Evolutionary conservation across 148 eudicot genomes (phyloP).

Genomic region (Euryodendron excelsum): DNA sequence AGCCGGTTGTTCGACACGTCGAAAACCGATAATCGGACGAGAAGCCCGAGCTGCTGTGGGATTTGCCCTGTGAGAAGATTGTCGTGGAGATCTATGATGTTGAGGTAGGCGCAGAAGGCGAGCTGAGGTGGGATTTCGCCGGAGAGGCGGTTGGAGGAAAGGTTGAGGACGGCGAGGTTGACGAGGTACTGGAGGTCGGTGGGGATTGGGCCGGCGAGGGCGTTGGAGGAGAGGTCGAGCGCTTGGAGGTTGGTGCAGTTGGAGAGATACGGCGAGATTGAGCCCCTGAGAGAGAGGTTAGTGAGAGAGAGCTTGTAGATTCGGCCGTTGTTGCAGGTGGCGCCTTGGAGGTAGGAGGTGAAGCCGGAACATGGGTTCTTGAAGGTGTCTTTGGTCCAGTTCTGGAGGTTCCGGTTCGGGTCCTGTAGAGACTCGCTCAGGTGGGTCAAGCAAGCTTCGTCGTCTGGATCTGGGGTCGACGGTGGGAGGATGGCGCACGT

Average conservation of each 20-base stretch:
- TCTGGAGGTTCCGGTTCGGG: slow-evolving; percentile 37
- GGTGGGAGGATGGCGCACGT: slow-evolving; percentile 1
- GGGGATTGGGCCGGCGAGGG: slow-evolving; percentile 44
- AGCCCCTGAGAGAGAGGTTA: slow-evolving; percentile 33
- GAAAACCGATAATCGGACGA: slow-evolving; percentile 39
- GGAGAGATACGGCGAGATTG: slow-evolving; percentile 44
- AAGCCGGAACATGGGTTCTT: slow-evolving; percentile 46
- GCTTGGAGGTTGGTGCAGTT: slow-evolving; percentile 56
- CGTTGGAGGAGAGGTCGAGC: slow-evolving; percentile 57
- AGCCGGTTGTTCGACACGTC: slow-evolving; percentile 45
- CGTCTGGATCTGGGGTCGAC: slow-evolving; percentile 44
- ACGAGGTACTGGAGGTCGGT: slow-evolving; percentile 36
- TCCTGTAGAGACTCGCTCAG: slow-evolving; percentile 35
- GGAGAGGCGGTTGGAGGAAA: slow-evolving; percentile 40
- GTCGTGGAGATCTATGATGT: slow-evolving; percentile 50
- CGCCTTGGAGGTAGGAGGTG: slow-evolving; percentile 48
- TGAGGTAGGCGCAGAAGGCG: slow-evolving; percentile 59
- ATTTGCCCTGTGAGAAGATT: slow-evolving; percentile 43
- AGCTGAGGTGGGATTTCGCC: slow-evolving; percentile 42
- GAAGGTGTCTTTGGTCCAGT: slow-evolving; percentile 49
- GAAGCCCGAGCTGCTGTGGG: slow-evolving; percentile 44
- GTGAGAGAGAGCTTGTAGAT: slow-evolving; percentile 50
- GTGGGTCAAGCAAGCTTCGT: slow-evolving; percentile 47
- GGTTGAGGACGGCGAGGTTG: slow-evolving; percentile 60
- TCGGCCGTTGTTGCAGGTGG: slow-evolving; percentile 66